These are phyloP conservation scores for Byssothecium circinans DNA, from an alignment of 2,329 filamentous ascomycete species.

Conservation along the genomic window DNA sequence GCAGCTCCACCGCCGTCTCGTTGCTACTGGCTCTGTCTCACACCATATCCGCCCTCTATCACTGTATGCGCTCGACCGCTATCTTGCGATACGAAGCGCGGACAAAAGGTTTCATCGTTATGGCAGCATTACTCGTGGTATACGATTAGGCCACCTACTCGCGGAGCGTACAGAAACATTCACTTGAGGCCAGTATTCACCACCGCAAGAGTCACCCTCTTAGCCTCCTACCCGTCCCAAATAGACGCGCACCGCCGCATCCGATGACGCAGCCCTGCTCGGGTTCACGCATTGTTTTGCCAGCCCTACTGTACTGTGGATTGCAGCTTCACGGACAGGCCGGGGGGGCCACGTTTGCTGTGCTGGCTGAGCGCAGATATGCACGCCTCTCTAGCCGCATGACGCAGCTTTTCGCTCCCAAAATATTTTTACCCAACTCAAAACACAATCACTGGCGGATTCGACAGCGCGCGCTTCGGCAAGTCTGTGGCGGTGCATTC, in stretches of 20 bases:
- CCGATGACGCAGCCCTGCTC: constrained; percentile 29
- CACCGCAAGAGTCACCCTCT: not conserved
- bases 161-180: not conserved
- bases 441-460: constrained; percentile 16
- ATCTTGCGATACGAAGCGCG: not conserved
- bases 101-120: not conserved
- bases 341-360: constrained; percentile 37
- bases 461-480: constrained; percentile 11
- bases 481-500: constrained; percentile 37
- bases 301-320: constrained; percentile 24
- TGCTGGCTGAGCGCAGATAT: constrained; percentile 33
- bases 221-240: not conserved
- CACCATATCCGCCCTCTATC: constrained; percentile 5
- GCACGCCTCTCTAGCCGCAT: constrained; percentile 37
- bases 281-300: constrained; percentile 23
- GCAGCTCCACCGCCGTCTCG: constrained; percentile 29
- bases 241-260: constrained; percentile 10
- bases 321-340: constrained; percentile 27
- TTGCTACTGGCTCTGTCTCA: constrained; percentile 15
- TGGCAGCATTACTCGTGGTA: no score
- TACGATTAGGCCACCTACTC: not conserved
- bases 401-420: constrained; percentile 22
- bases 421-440: constrained; percentile 32
- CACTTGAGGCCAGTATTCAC: not conserved
- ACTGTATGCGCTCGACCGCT: not conserved